Conservation (phyloP, 306 rosid species). For the Morella rubra region DNA sequence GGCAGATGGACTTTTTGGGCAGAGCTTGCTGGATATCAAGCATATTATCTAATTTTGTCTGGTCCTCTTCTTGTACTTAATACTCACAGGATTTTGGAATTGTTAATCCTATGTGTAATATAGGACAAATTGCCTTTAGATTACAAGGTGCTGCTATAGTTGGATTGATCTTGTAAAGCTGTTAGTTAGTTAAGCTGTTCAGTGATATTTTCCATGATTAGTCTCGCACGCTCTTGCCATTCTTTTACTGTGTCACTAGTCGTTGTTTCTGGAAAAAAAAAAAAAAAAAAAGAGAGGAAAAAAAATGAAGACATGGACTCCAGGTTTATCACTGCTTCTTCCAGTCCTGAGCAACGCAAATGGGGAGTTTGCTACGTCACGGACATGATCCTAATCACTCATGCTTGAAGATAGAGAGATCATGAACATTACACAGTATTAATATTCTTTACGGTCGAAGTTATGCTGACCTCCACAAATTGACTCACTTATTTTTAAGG, state of each 20-base stretch:
- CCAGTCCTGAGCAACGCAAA: not conserved
- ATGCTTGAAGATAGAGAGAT: not conserved
- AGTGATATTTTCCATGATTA: not conserved
- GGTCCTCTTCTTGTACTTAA: constrained; percentile 9
- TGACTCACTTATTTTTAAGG: not conserved
- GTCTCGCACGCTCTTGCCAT: not conserved
- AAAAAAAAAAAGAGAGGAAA: too few relatives aligned
- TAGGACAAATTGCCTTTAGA: constrained; percentile 14
- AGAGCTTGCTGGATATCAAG: constrained; percentile 16
- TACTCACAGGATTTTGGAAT: constrained; percentile 23
- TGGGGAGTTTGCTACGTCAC: not conserved
- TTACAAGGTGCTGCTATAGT: constrained; percentile 5
- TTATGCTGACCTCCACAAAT: not conserved
- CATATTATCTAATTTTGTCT: not conserved
- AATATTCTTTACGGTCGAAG: not conserved
- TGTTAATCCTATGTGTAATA: constrained; percentile 25
- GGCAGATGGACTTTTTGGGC: too few relatives aligned
- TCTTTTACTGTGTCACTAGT: not conserved
- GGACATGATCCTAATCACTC: not conserved
- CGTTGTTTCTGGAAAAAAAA: too few relatives aligned
- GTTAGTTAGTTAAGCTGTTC: constrained; percentile 3
- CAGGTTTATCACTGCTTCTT: not conserved
- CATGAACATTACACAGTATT: not conserved
- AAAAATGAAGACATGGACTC: not conserved
- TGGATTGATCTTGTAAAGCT: constrained; percentile 19